phyloP scores from a whole-genome alignment of 1,284 basidiomycete genomes.

The Leccinum ambiguum region DNA sequence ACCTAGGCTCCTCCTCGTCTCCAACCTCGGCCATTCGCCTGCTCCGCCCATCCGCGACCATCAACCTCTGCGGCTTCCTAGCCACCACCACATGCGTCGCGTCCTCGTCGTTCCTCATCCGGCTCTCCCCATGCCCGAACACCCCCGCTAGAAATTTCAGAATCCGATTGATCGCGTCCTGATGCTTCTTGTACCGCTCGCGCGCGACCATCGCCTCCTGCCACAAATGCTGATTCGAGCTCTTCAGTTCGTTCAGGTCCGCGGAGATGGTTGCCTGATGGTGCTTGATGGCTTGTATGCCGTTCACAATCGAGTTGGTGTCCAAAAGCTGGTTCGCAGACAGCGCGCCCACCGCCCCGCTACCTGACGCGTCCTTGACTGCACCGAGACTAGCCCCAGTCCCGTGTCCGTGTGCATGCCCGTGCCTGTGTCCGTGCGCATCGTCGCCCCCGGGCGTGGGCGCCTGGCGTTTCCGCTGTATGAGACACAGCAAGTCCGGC shows the following conservation, averaged over 20 bases:
- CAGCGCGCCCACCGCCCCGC: constrained; percentile 19
- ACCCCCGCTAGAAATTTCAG: constrained; percentile 93
- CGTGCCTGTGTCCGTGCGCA: constrained; percentile 16
- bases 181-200: constrained; percentile 84
- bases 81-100: constrained; percentile 48
- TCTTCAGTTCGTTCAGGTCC: too few relatives aligned
- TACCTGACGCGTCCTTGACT: constrained; percentile 21
- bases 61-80: constrained; percentile 52
- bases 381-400: constrained; percentile 3
- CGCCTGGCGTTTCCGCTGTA: constrained; percentile 75
- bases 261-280: constrained; percentile 90
- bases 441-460: constrained; percentile 33
- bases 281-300: constrained; percentile 86
- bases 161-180: constrained; percentile 97
- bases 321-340: constrained; percentile 62
- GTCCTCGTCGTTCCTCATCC: constrained; percentile 45
- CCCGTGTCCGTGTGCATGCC: background rate
- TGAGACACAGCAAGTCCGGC: constrained; percentile 87
- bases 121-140: constrained; percentile 64
- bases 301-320: constrained; percentile 74
- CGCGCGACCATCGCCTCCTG: constrained; percentile 29
- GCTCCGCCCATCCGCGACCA: constrained; percentile 60
- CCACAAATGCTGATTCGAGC: too few relatives aligned
- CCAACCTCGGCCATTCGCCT: constrained; percentile 39
- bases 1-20: constrained; percentile 36